Conservation (phyloP, 2,329 filamentous ascomycete genomes). For the Cercospora janseana region DNA sequence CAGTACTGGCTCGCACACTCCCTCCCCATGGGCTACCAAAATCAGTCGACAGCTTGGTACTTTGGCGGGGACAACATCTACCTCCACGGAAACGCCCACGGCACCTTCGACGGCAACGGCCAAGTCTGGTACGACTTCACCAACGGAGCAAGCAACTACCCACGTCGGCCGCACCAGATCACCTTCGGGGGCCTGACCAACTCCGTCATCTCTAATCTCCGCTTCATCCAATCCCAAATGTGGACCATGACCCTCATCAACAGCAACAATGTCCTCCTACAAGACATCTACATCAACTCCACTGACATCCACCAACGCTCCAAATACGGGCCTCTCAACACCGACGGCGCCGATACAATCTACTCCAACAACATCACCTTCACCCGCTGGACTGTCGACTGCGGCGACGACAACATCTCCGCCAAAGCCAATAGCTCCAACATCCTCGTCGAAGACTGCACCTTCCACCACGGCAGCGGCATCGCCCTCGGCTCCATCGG, state of each 20-base stretch:
- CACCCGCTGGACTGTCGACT: slow-evolving; percentile 51
- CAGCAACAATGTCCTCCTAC: slow-evolving; percentile 48
- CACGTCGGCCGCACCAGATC: slow-evolving; percentile 53
- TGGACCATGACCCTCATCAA: slow-evolving; percentile 55
- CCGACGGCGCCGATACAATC: slow-evolving; percentile 56
- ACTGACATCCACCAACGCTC: slow-evolving; percentile 36
- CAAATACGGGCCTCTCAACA: slow-evolving; percentile 37
- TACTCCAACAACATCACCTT: slow-evolving; percentile 54
- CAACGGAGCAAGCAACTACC: slow-evolving; percentile 46
- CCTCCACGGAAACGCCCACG: slow-evolving; percentile 51
- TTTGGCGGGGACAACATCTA: slow-evolving; percentile 55
- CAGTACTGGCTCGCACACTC: slow-evolving; percentile 54
- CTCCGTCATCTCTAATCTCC: slow-evolving; percentile 49
- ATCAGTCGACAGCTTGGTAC: slow-evolving; percentile 55
- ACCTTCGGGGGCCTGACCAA: slow-evolving; percentile 53
- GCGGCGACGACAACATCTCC: slow-evolving; percentile 56
- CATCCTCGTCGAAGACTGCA: slow-evolving; percentile 51
- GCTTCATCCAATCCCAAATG: slow-evolving; percentile 60
- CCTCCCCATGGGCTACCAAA: slow-evolving; percentile 55
- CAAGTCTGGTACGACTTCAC: slow-evolving; percentile 56
- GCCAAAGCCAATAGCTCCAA: slow-evolving; percentile 58
- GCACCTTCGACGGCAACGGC: slow-evolving; percentile 60
- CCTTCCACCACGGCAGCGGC: slow-evolving; percentile 52
- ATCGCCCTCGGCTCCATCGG: slow-evolving; percentile 61
- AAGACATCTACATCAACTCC: slow-evolving; percentile 56